Evolutionary conservation across 140 eudicot species (phyloP).

Genomic region (Flaveria floridana): DNA sequence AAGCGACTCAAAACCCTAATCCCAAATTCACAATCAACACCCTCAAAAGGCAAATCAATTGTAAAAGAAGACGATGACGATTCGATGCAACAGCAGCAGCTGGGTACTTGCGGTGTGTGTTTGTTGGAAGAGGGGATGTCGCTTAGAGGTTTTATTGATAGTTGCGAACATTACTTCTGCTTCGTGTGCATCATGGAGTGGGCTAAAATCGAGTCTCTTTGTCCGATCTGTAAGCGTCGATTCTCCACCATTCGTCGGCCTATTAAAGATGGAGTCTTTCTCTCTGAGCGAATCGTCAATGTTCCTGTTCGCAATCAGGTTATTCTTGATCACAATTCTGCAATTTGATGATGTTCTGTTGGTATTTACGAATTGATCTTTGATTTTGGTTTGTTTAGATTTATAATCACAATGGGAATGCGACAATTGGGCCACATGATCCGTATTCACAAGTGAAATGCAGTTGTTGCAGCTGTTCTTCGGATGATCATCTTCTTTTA

Average conservation of each 20-base stretch:
- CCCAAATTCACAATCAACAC: constrained; percentile 25
- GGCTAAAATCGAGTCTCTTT: constrained; percentile 82
- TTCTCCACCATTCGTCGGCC: constrained; percentile 67
- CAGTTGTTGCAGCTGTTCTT: constrained; percentile 44
- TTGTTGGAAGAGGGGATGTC: constrained; percentile 54
- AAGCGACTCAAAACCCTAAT: constrained; percentile 55
- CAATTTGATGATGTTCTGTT: not conserved
- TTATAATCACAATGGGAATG: constrained; percentile 51
- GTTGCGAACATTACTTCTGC: constrained; percentile 83
- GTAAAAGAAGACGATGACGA: constrained; percentile 24
- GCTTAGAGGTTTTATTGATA: constrained; percentile 59
- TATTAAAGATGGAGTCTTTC: constrained; percentile 46
- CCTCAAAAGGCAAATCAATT: constrained; percentile 58
- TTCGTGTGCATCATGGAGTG: constrained; percentile 91
- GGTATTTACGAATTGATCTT: not conserved
- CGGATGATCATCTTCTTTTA: constrained; percentile 62
- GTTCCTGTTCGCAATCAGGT: constrained; percentile 90
- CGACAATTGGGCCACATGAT: constrained; percentile 53
- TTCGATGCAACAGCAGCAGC: constrained; percentile 13
- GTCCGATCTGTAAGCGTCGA: constrained; percentile 81
- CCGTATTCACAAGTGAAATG: constrained; percentile 59
- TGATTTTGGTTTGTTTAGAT: constrained; percentile 39
- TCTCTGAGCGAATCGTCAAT: constrained; percentile 47
- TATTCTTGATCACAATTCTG: not conserved
- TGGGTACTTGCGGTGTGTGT: constrained; percentile 70